phyloP scores from a whole-genome alignment of 2,329 filamentous ascomycete genomes.

The Rugonectria rugulosa region DNA sequence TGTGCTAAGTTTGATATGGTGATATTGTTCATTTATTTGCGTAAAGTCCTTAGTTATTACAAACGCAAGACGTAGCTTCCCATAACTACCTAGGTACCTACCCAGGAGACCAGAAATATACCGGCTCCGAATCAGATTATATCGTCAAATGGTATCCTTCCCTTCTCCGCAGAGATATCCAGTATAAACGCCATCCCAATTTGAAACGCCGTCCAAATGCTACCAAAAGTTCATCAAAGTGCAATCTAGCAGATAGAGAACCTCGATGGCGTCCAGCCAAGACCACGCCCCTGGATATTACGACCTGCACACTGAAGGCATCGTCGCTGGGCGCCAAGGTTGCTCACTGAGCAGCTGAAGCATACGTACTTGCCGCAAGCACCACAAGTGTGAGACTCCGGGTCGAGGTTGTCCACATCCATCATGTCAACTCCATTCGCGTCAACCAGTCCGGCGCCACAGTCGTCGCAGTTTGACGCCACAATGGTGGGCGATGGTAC shows the following conservation, averaged over 20 bases:
- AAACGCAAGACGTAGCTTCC: too few species aligned
- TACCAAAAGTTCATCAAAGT: not conserved
- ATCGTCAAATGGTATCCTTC: constrained; percentile 31
- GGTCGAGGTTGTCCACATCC: constrained; percentile 46
- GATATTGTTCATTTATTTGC: too few species aligned
- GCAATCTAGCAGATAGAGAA: constrained; percentile 33
- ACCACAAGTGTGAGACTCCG: constrained; percentile 50
- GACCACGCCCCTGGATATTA: constrained; percentile 31
- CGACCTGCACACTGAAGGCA: constrained; percentile 61
- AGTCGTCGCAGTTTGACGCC: constrained; percentile 61
- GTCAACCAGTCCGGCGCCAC: constrained; percentile 46
- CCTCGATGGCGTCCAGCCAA: constrained; percentile 29
- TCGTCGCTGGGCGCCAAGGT: constrained; percentile 60
- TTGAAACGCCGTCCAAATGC: constrained; percentile 13
- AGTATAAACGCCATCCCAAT: constrained; percentile 7
- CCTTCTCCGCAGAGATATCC: not conserved
- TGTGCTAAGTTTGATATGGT: too few species aligned
- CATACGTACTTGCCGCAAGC: constrained; percentile 65
- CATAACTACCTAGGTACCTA: too few species aligned
- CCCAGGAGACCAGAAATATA: too few species aligned
- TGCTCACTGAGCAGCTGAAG: constrained; percentile 66
- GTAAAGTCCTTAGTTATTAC: too few species aligned
- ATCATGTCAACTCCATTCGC: constrained; percentile 41
- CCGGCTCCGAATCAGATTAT: too few species aligned
- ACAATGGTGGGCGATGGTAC: constrained; percentile 21